A percentile compares a stretch with the other conserved stretches of the same genome.
Evolutionary conservation across 2,329 filamentous ascomycete species (phyloP).

Genomic region (Mariannaea sp.): DNA sequence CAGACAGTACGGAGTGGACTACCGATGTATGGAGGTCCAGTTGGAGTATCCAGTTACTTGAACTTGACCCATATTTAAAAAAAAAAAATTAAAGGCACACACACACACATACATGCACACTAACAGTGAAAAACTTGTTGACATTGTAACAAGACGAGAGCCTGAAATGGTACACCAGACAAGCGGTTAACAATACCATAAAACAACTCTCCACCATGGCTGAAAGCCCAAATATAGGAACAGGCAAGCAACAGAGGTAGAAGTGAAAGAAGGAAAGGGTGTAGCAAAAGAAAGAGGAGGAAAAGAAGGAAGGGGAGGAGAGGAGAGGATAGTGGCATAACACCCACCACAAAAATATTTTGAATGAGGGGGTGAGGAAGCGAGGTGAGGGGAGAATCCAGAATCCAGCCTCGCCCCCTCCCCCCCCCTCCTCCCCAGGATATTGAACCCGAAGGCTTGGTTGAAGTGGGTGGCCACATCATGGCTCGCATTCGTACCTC

Average conservation of each 20-base stretch:
- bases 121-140: no score
- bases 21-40: no score
- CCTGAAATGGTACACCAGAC: no score
- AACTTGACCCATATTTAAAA: slow-evolving; percentile 7
- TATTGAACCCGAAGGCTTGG: slow-evolving; percentile 37
- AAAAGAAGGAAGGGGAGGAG: slow-evolving; percentile 22
- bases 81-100: background rate
- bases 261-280: slow-evolving; percentile 1
- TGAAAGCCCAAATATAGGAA: no score
- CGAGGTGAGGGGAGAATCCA: slow-evolving; percentile 1
- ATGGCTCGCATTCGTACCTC: slow-evolving; percentile 19
- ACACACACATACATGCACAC: no score
- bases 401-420: slow-evolving; percentile 25
- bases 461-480: slow-evolving; percentile 34
- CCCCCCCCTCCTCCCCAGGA: no score
- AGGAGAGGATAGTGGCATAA: background rate
- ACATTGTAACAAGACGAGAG: no score
- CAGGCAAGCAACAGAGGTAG: no score
- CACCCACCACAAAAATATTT: background rate
- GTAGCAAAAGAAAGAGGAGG: slow-evolving; percentile 21
- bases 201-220: no score
- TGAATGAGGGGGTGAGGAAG: background rate
- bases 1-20: no score
- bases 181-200: no score
- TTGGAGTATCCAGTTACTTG: background rate